A percentile compares a stretch with the other conserved stretches of the same genome.
These are phyloP conservation scores for Triadica sebifera DNA, from an alignment of 345 rosid species.

Conservation along the genomic window DNA sequence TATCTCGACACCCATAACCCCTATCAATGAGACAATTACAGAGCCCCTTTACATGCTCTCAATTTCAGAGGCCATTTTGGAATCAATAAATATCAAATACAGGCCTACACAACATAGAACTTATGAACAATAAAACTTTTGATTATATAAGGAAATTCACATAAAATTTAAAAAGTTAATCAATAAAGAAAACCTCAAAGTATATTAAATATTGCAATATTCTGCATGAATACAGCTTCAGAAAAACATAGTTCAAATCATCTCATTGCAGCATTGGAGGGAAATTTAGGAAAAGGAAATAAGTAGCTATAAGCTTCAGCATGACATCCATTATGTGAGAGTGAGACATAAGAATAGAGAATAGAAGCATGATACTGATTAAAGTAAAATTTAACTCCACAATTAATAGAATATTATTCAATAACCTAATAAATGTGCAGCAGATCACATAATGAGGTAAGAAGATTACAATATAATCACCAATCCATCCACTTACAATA, in stretches of 20 bases:
- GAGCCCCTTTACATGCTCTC: background rate
- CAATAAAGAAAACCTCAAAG: too few relatives aligned
- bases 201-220: too few relatives aligned
- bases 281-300: background rate
- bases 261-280: background rate
- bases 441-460: too few relatives aligned
- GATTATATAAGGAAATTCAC: background rate
- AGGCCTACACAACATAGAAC: background rate
- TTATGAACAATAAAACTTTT: background rate
- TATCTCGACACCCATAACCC: background rate
- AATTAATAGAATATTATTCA: background rate
- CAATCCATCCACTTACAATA: background rate
- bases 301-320: background rate
- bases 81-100: background rate
- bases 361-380: background rate
- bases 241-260: too few relatives aligned
- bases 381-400: background rate
- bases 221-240: too few relatives aligned
- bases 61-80: background rate
- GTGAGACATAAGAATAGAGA: background rate
- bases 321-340: background rate
- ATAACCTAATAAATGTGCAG: too few relatives aligned
- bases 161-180: background rate
- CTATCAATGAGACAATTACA: background rate
- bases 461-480: too few relatives aligned